Conservation (phyloP, 345 rosid genomes). For the Adansonia digitata region DNA sequence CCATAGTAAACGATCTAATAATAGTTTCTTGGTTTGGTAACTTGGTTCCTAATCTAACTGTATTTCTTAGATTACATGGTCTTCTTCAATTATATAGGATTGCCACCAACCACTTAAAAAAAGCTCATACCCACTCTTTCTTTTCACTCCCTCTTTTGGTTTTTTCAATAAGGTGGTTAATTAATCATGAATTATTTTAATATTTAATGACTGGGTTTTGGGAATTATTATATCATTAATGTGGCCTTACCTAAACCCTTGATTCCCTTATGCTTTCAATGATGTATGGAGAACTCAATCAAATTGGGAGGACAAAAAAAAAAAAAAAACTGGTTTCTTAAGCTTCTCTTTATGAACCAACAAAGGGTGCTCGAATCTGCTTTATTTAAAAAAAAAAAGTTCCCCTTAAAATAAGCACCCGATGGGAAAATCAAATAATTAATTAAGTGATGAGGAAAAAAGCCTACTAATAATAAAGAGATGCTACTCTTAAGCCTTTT, state of each 20-base stretch:
- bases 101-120: background rate
- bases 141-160: background rate
- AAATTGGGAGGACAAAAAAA: too few species aligned
- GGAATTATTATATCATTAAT: background rate
- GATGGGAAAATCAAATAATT: background rate
- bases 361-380: slow-evolving; percentile 4
- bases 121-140: background rate
- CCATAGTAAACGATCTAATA: too few species aligned
- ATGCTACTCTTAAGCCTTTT: background rate
- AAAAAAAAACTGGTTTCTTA: slow-evolving; percentile 9
- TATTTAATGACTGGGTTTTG: background rate
- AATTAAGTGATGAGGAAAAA: background rate
- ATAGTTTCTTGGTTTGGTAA: background rate
- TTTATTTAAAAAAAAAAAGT: background rate
- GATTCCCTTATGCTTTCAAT: slow-evolving; percentile 6
- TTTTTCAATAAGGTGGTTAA: background rate
- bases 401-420: background rate
- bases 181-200: too few species aligned
- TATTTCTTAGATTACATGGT: background rate
- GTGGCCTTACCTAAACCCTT: background rate
- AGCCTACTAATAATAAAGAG: background rate
- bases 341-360: background rate
- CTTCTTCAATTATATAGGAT: background rate
- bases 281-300: background rate
- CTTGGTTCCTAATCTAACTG: background rate